These are phyloP conservation scores for Phytopythium litorale DNA, from an alignment of 352 stramenopile species.

Conservation along the genomic window DNA sequence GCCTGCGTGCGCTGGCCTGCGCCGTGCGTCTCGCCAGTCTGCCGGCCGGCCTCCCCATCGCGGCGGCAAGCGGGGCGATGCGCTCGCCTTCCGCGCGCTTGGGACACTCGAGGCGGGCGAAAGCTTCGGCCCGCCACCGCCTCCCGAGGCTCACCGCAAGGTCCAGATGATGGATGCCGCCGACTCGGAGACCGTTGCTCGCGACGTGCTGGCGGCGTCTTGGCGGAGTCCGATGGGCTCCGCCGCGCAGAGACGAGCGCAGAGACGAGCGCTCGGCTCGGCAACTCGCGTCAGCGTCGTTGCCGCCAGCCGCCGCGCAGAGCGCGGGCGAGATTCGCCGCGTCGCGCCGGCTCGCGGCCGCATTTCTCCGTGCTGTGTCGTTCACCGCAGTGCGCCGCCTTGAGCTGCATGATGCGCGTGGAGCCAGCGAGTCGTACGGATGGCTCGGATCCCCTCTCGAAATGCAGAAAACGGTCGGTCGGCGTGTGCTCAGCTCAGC, in stretches of 20 bases:
- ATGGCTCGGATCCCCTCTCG: background rate
- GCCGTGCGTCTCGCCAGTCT: too few species aligned
- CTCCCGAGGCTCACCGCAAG: background rate
- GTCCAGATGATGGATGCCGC: too few species aligned
- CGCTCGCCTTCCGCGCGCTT: background rate
- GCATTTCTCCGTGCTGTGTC: background rate
- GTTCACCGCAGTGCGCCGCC: background rate
- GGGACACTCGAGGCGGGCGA: background rate
- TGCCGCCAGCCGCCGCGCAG: conserved; percentile 4
- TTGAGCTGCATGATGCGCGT: too few species aligned
- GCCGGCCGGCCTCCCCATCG: background rate
- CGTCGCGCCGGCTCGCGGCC: background rate
- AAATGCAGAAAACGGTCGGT: too few species aligned
- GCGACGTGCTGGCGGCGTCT: background rate
- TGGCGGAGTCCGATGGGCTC: background rate
- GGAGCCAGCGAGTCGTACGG: background rate
- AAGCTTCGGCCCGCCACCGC: background rate
- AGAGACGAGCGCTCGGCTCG: background rate
- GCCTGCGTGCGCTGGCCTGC: too few species aligned
- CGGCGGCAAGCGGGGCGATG: background rate
- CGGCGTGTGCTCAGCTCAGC: too few species aligned
- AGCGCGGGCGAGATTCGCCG: conserved; percentile 3
- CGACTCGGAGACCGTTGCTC: too few species aligned
- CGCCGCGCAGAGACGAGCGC: conserved; percentile 2
- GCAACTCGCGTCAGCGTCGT: conserved; percentile 1